Conservation (phyloP, 2,329 filamentous ascomycete genomes). For the Aspergillus bombycis region DNA sequence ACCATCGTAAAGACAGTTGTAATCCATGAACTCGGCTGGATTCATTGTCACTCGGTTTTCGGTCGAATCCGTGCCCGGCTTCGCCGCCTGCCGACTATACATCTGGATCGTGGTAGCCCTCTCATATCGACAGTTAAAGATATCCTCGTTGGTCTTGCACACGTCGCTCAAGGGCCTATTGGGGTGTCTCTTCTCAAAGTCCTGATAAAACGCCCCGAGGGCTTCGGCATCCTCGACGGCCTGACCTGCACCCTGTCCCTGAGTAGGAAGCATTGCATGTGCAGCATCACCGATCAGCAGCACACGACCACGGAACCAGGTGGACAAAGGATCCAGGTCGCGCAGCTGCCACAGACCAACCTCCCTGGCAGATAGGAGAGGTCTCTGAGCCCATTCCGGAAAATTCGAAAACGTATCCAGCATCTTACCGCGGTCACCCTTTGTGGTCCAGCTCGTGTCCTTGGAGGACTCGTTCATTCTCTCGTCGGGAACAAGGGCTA, state of each 20-base stretch:
- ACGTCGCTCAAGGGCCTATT: neutral
- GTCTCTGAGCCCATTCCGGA: conserved; percentile 8
- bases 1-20: conserved; percentile 21
- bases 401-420: conserved; percentile 11
- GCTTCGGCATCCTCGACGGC: conserved; percentile 47
- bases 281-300: conserved; percentile 44
- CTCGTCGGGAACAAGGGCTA: conserved; percentile 49
- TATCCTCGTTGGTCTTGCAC: conserved; percentile 23
- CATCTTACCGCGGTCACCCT: conserved; percentile 12
- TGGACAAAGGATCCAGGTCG: conserved; percentile 30
- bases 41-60: conserved; percentile 38
- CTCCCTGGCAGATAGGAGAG: conserved; percentile 6
- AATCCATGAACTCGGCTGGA: conserved; percentile 25
- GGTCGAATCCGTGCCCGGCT: conserved; percentile 39
- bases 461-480: conserved; percentile 10
- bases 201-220: conserved; percentile 17
- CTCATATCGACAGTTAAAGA: conserved; percentile 37
- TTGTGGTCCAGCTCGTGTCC: conserved; percentile 11
- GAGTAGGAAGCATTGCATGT: conserved; percentile 45
- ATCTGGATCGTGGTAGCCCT: conserved; percentile 46
- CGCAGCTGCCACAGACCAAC: conserved; percentile 17
- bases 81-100: conserved; percentile 49
- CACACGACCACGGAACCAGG: conserved; percentile 22
- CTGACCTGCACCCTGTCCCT: conserved; percentile 49
- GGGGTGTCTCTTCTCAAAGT: neutral